Evolutionary conservation across 305 asterid genomes (phyloP).

Genomic region (Fraxinus floribunda): DNA sequence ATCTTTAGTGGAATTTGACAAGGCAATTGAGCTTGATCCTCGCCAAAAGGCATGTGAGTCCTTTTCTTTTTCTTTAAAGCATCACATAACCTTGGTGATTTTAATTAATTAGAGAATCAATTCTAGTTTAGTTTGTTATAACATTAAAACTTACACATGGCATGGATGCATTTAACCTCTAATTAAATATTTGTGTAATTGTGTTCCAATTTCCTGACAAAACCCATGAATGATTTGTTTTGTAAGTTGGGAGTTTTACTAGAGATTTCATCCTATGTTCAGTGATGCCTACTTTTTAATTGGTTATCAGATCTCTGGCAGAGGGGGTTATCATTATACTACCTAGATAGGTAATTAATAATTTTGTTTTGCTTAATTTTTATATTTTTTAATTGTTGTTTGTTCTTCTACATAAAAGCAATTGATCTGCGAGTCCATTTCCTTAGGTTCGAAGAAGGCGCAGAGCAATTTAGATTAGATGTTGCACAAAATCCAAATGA

Average conservation of each 20-base stretch:
- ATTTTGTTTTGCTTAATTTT: not conserved
- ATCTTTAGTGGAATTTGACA: conserved; percentile 78
- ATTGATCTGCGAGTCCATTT: conserved; percentile 17
- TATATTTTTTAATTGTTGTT: not conserved
- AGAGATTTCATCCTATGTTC: not conserved
- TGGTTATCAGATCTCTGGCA: conserved; percentile 89
- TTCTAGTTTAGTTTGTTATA: not conserved
- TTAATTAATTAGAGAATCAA: not conserved
- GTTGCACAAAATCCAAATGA: conserved; percentile 92
- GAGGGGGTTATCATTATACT: conserved; percentile 80
- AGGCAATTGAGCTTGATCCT: conserved; percentile 75
- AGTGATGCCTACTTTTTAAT: conserved; percentile 38
- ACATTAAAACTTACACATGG: not conserved
- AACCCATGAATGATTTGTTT: not conserved
- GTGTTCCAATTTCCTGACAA: not conserved
- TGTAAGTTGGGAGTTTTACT: not conserved
- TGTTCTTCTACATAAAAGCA: not conserved
- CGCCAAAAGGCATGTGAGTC: conserved; percentile 71
- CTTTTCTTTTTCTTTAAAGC: not conserved
- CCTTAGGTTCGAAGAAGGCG: conserved; percentile 74
- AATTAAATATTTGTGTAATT: not conserved
- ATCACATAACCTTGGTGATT: not conserved
- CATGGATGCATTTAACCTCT: not conserved
- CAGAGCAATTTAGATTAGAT: conserved; percentile 76
- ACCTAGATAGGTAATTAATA: conserved; percentile 64